Evolutionary conservation across 176 grass and related monocot genomes (phyloP).

Genomic region (Guadua angustifolia): DNA sequence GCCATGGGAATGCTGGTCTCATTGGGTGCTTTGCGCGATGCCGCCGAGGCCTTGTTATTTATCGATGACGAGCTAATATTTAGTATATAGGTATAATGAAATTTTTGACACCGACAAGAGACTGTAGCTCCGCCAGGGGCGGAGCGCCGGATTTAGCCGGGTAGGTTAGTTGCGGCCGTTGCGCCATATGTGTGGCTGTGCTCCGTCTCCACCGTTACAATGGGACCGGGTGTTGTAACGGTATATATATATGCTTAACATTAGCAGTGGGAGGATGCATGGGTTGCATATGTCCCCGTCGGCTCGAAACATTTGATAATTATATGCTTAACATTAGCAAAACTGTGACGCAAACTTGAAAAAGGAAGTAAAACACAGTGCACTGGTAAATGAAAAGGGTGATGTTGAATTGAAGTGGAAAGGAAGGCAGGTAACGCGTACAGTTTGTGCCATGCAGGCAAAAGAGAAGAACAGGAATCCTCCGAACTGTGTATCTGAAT

Average conservation of each 20-base stretch:
- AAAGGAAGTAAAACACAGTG: not conserved
- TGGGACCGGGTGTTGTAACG: not conserved
- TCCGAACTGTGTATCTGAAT: conserved; percentile 7
- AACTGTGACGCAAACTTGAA: not conserved
- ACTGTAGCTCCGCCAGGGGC: too few relatives aligned
- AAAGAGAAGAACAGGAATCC: conserved; percentile 37
- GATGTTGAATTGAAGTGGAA: conserved; percentile 29
- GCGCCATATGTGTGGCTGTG: conserved; percentile 15
- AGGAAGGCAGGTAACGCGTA: conserved; percentile 33
- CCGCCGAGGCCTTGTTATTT: too few relatives aligned
- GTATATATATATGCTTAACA: too few relatives aligned
- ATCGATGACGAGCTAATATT: too few relatives aligned
- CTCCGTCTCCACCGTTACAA: conserved; percentile 19
- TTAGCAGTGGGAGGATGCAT: not conserved
- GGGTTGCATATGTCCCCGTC: not conserved
- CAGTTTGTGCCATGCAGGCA: conserved; percentile 38
- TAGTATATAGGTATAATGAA: too few relatives aligned
- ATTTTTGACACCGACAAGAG: too few relatives aligned
- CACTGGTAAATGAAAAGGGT: not conserved
- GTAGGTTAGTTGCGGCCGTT: not conserved
- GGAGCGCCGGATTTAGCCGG: conserved; percentile 11
- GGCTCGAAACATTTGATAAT: not conserved
- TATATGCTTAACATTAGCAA: not conserved
- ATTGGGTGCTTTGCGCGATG: too few relatives aligned
- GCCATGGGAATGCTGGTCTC: too few relatives aligned